phyloP scores from a whole-genome alignment of 2,329 filamentous ascomycete species.

The Ophiostoma angusticollis region DNA sequence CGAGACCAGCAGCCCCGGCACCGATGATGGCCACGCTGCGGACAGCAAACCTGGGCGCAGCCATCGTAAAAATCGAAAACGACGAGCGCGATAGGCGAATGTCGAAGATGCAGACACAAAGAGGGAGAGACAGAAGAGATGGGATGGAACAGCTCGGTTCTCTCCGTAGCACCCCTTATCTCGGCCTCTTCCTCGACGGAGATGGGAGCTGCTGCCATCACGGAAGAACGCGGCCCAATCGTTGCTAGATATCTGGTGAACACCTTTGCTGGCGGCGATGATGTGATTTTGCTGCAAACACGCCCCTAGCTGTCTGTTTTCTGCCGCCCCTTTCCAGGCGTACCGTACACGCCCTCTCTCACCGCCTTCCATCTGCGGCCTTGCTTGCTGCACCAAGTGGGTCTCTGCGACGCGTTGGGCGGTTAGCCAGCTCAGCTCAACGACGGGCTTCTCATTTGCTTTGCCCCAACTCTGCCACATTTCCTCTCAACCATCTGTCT shows the following conservation, averaged over 20 bases:
- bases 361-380: conserved; percentile 6
- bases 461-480: no score
- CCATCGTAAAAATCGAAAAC: conserved; percentile 14
- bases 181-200: no score
- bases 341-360: background rate
- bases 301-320: background rate
- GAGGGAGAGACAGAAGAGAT: background rate
- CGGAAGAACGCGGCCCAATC: no score
- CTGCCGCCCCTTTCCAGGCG: conserved; percentile 2
- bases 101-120: background rate
- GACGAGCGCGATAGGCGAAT: background rate
- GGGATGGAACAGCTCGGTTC: background rate
- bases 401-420: no score
- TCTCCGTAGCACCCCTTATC: no score
- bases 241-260: no score
- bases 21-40: conserved; percentile 65
- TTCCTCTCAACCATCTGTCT: no score
- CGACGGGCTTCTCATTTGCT: no score
- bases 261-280: background rate
- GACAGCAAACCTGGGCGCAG: conserved; percentile 31
- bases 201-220: no score
- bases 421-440: no score
- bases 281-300: conserved; percentile 4
- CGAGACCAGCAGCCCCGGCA: conserved; percentile 67
- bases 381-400: background rate